Percentiles rank a stretch among this genome's conserved stretches.
These are phyloP conservation scores for Rubia tinctorum DNA, from an alignment of 305 asterid genomes.

Conservation along the genomic window DNA sequence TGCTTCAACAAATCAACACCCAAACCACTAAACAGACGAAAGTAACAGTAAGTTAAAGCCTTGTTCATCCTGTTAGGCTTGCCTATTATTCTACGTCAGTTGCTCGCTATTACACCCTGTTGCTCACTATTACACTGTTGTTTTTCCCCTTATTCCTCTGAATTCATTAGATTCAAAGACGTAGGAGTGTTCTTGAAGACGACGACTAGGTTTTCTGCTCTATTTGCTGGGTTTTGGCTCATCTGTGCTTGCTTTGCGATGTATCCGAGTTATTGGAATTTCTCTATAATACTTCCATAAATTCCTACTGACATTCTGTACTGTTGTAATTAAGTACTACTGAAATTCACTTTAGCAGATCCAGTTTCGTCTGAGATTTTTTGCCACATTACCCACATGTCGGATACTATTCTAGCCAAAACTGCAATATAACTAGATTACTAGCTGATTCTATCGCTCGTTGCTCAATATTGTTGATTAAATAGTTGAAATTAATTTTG, in stretches of 20 bases:
- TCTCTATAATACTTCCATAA: not conserved
- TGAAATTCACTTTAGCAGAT: not conserved
- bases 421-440: no score
- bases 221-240: not conserved
- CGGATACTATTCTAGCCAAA: not conserved
- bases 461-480: no score
- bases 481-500: no score
- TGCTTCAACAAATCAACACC: slow-evolving; percentile 94
- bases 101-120: not conserved
- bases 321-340: not conserved
- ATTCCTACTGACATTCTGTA: not conserved
- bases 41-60: slow-evolving; percentile 74
- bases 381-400: not conserved
- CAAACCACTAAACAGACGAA: slow-evolving; percentile 87
- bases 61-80: not conserved
- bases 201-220: slow-evolving; percentile 49
- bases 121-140: no score
- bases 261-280: not conserved
- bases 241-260: not conserved
- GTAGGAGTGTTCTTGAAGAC: slow-evolving; percentile 64
- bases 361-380: not conserved
- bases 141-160: not conserved
- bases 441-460: no score
- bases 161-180: slow-evolving; percentile 66
- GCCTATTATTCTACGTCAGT: not conserved